Evolutionary conservation across 2,329 filamentous ascomycete genomes (phyloP).

Genomic region (Diaporthe longicolla): DNA sequence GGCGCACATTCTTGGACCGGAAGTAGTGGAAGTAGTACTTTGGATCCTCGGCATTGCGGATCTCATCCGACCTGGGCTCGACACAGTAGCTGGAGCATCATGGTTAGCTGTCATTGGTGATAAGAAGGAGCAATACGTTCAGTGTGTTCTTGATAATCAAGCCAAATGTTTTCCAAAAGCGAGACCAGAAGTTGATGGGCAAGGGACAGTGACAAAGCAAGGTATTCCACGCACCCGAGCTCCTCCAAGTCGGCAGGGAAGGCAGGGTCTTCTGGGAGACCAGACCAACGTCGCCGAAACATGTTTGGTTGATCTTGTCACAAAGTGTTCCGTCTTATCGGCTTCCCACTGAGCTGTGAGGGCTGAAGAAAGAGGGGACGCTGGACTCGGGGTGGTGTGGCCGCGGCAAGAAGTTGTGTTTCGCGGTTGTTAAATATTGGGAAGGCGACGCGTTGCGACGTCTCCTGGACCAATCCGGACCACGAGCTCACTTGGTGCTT

Average conservation of each 20-base stretch:
- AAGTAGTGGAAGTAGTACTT: slow-evolving; percentile 82
- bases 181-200: neutral
- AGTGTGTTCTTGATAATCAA: neutral
- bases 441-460: neutral
- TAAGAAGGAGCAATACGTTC: neutral
- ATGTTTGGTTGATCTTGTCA: slow-evolving; percentile 61
- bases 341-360: neutral
- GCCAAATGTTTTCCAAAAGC: neutral
- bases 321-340: too few relatives aligned
- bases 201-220: slow-evolving; percentile 3
- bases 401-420: neutral
- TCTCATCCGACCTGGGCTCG: slow-evolving; percentile 77
- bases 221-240: slow-evolving; percentile 73
- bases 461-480: neutral
- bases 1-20: slow-evolving; percentile 79
- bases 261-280: slow-evolving; percentile 78
- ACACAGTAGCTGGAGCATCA: slow-evolving; percentile 78
- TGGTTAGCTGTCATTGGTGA: neutral
- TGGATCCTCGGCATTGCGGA: slow-evolving; percentile 78
- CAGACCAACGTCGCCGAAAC: slow-evolving; percentile 80
- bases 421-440: neutral
- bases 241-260: slow-evolving; percentile 76
- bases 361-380: too few relatives aligned
- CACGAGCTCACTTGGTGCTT: neutral
- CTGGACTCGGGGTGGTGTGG: neutral